Conservation (phyloP, 1,284 basidiomycete genomes). For the Farysia itapuensis region DNA sequence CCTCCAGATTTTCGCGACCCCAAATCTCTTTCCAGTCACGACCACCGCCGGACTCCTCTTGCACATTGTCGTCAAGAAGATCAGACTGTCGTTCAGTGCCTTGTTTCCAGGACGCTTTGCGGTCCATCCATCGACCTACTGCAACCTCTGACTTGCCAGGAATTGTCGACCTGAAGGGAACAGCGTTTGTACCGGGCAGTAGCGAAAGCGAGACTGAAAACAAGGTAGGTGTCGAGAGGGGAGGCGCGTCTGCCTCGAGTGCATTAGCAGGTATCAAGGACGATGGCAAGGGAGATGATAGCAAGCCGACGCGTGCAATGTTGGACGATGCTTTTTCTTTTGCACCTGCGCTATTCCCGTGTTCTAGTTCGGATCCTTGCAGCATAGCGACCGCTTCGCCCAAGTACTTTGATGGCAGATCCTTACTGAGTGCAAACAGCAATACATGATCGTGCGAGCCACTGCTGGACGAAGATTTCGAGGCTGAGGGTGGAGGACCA, state of each 20-base stretch:
- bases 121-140: slow-evolving; percentile 44
- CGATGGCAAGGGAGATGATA: slow-evolving; percentile 34
- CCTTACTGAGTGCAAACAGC: slow-evolving; percentile 46
- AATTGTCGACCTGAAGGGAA: slow-evolving; percentile 46
- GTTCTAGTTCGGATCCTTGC: slow-evolving; percentile 7
- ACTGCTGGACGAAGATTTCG: not conserved
- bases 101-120: slow-evolving; percentile 43
- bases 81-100: slow-evolving; percentile 33
- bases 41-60: slow-evolving; percentile 12
- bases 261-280: slow-evolving; percentile 33
- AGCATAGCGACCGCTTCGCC: slow-evolving; percentile 36
- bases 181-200: slow-evolving; percentile 28
- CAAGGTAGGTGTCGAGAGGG: slow-evolving; percentile 17
- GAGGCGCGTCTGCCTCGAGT: slow-evolving; percentile 18
- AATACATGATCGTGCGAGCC: slow-evolving; percentile 30
- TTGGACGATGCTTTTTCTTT: slow-evolving; percentile 15
- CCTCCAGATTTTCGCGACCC: slow-evolving; percentile 48
- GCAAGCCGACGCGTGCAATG: slow-evolving; percentile 34
- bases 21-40: slow-evolving; percentile 47
- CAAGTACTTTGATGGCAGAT: slow-evolving; percentile 33
- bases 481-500: slow-evolving; percentile 10
- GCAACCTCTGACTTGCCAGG: slow-evolving; percentile 36
- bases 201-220: slow-evolving; percentile 41
- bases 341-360: not conserved
- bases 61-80: slow-evolving; percentile 26